Evolutionary conservation across 129 eudicot species (phyloP).

Genomic region (Oenanthe sinensis): DNA sequence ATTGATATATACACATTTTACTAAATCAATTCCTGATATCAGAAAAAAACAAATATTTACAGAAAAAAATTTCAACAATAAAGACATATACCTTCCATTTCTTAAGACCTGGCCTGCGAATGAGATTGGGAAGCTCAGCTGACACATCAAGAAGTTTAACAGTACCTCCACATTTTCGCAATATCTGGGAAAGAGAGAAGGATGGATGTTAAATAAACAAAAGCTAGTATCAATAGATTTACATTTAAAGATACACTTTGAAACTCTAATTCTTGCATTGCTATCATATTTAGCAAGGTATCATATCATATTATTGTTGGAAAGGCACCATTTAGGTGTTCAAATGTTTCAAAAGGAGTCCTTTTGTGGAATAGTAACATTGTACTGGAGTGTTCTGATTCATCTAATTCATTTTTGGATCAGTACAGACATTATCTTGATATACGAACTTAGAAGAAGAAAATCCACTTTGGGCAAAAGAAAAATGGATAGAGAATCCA

Average conservation of each 20-base stretch:
- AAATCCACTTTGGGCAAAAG: too few species aligned
- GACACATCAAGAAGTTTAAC: conserved; percentile 94
- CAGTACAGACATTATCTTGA: too few species aligned
- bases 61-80: neutral
- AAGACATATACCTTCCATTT: conserved; percentile 76
- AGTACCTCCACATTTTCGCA: conserved; percentile 73
- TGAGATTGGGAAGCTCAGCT: conserved; percentile 73
- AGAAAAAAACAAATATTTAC: too few species aligned
- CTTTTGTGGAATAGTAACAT: too few species aligned
- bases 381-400: too few species aligned
- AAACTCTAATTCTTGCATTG: neutral
- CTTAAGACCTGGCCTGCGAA: conserved; percentile 90
- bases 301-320: too few species aligned
- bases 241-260: neutral
- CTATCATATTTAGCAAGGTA: neutral
- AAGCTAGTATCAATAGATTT: neutral
- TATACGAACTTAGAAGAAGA: too few species aligned
- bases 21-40: neutral
- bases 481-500: too few species aligned
- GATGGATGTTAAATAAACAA: neutral
- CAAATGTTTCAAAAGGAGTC: too few species aligned
- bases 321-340: too few species aligned
- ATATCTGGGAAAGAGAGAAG: conserved; percentile 39
- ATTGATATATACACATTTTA: neutral
- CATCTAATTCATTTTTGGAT: too few species aligned